phyloP scores from a whole-genome alignment of 352 stramenopile species.

The Globisporangium solare region DNA sequence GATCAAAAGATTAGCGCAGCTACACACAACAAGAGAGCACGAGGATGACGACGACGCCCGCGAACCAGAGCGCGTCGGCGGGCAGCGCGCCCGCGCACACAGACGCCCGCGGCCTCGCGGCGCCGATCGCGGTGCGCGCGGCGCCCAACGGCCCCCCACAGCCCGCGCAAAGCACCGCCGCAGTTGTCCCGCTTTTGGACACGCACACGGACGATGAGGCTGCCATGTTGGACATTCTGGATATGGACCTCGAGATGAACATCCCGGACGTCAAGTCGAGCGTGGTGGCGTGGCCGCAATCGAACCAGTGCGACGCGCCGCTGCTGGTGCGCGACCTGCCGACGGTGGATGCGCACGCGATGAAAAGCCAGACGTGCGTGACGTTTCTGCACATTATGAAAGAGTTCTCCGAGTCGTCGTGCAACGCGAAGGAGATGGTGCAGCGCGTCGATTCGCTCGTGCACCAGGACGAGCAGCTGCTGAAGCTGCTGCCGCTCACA shows the following conservation, averaged over 20 bases:
- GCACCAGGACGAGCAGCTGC: constrained; percentile 50
- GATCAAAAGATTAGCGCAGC: constrained; percentile 21
- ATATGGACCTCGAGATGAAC: constrained; percentile 12
- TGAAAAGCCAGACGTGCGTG: constrained; percentile 51
- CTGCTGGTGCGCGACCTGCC: neutral
- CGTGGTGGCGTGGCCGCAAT: neutral
- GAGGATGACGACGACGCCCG: constrained; percentile 11
- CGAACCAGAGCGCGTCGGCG: constrained; percentile 7
- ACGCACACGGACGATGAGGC: constrained; percentile 4
- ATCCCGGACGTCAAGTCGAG: constrained; percentile 6
- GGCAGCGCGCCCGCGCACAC: neutral
- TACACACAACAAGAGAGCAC: constrained; percentile 3
- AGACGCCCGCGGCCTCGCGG: constrained; percentile 1
- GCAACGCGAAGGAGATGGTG: constrained; percentile 54
- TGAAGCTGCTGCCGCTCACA: constrained; percentile 46
- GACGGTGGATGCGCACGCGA: constrained; percentile 15
- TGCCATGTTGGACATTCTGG: constrained; percentile 14
- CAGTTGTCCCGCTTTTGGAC: too few relatives aligned
- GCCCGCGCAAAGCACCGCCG: too few relatives aligned
- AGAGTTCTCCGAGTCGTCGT: constrained; percentile 64
- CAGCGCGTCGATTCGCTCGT: constrained; percentile 64
- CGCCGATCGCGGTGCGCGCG: neutral
- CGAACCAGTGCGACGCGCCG: neutral
- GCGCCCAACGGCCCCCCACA: too few relatives aligned
- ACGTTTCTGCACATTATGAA: constrained; percentile 78